Percentiles rank a stretch among this genome's conserved stretches.
These are phyloP conservation scores for Paxillus rubicundulus DNA, from an alignment of 768 basidiomycete genomes.

Conservation along the genomic window DNA sequence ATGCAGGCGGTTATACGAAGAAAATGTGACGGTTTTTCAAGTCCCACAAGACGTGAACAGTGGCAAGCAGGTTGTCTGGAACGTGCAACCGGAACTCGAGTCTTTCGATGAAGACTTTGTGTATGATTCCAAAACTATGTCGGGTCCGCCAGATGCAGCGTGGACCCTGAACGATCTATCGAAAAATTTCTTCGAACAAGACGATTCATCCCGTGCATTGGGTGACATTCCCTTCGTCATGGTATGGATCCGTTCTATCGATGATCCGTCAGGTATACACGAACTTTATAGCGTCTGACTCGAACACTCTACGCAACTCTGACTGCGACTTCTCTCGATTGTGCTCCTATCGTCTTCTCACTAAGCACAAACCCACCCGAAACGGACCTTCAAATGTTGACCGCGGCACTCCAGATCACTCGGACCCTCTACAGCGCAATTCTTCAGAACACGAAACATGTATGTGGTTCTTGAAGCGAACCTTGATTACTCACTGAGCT, in stretches of 20 bases:
- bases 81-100: conserved; percentile 21
- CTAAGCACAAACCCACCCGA: conserved; percentile 59
- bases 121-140: conserved; percentile 20
- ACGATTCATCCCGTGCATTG: conserved; percentile 11
- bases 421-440: conserved; percentile 59
- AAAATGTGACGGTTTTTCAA: conserved; percentile 50
- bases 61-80: conserved; percentile 26
- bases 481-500: conserved; percentile 4
- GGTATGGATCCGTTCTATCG: conserved; percentile 21
- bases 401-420: conserved; percentile 56
- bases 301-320: conserved; percentile 75
- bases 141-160: conserved; percentile 9
- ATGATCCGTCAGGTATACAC: conserved; percentile 13
- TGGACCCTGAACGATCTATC: conserved; percentile 39
- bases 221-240: conserved; percentile 23
- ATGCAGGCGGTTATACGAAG: conserved; percentile 46
- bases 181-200: conserved; percentile 17
- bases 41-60: conserved; percentile 14
- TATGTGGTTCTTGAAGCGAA: conserved; percentile 11
- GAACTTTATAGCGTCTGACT: conserved; percentile 55
- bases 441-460: conserved; percentile 44
- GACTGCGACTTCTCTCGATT: conserved; percentile 82
- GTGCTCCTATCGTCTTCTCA: conserved; percentile 78
- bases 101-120: conserved; percentile 31
- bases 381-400: conserved; percentile 57